These are phyloP conservation scores for Psidium guajava DNA, from an alignment of 345 rosid genomes.

Conservation along the genomic window DNA sequence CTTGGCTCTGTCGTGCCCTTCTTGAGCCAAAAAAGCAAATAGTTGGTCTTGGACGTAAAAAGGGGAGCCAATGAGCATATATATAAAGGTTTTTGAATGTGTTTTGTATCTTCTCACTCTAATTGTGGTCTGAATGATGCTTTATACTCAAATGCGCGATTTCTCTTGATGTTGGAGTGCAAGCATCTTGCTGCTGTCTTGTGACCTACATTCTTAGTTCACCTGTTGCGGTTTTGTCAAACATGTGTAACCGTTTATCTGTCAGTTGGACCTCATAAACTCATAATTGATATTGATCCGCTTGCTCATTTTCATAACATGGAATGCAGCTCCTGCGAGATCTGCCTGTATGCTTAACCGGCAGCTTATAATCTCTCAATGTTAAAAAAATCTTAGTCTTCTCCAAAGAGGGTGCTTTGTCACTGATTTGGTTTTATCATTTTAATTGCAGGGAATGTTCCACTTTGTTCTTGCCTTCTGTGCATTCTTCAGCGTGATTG, in stretches of 20 bases:
- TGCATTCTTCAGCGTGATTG: conserved; percentile 32
- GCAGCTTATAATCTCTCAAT: not conserved
- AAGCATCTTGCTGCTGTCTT: not conserved
- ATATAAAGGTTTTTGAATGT: not conserved
- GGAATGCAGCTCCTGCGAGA: not conserved
- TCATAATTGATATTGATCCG: not conserved
- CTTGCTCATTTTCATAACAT: not conserved
- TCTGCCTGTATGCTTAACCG: not conserved
- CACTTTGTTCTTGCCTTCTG: conserved; percentile 41
- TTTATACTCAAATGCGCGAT: not conserved
- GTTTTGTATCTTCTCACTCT: not conserved
- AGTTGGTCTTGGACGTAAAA: not conserved
- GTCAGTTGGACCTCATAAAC: not conserved
- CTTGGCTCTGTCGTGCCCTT: not conserved
- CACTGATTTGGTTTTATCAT: not conserved
- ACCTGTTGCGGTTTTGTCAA: not conserved
- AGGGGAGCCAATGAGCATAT: not conserved
- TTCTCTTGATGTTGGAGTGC: not conserved
- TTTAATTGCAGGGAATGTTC: conserved; percentile 45
- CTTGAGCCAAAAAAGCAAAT: not conserved
- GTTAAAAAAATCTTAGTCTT: not conserved
- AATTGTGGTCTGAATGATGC: not conserved
- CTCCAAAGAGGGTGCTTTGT: not conserved
- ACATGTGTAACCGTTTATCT: not conserved
- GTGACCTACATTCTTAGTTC: not conserved